Evolutionary conservation across 148 eudicot genomes (phyloP).

Genomic region (Heliosperma pusillum): DNA sequence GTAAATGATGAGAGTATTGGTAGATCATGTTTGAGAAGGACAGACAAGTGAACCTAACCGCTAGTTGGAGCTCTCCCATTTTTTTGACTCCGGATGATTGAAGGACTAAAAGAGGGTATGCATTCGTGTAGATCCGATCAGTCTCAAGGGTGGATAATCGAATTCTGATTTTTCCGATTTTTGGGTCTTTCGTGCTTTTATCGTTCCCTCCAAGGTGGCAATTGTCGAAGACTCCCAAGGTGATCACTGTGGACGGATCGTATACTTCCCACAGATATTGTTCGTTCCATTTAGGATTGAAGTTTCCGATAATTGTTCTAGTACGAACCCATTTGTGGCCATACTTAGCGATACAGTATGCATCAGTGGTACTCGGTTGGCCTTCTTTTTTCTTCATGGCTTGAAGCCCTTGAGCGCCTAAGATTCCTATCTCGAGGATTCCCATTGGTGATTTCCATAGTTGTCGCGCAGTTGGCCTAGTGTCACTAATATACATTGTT

Average conservation of each 20-base stretch:
- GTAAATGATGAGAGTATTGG: conserved; percentile 31
- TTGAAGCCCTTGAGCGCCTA: conserved; percentile 39
- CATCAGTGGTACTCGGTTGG: conserved; percentile 24
- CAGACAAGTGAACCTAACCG: conserved; percentile 36
- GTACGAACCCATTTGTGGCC: conserved; percentile 41
- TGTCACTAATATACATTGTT: conserved; percentile 49
- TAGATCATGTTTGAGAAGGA: conserved; percentile 34
- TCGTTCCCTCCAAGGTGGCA: conserved; percentile 34
- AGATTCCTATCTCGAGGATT: conserved; percentile 38
- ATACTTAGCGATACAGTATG: conserved; percentile 37
- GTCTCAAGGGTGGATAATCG: conserved; percentile 35
- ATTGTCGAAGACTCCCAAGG: conserved; percentile 37
- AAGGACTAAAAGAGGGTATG: conserved; percentile 34
- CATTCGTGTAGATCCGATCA: conserved; percentile 31
- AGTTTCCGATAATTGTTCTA: conserved; percentile 34
- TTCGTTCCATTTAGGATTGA: conserved; percentile 40
- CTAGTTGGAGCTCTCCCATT: conserved; percentile 40
- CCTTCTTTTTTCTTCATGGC: conserved; percentile 39
- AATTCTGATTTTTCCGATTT: conserved; percentile 37
- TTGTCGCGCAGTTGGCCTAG: conserved; percentile 41
- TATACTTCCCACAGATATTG: conserved; percentile 40
- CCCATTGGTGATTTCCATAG: conserved; percentile 45
- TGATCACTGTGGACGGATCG: conserved; percentile 38
- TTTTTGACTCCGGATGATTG: conserved; percentile 38
- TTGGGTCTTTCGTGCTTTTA: conserved; percentile 27